Evolutionary conservation across 2,329 filamentous ascomycete species (phyloP).

Genomic region (Ophiostoma australiae): DNA sequence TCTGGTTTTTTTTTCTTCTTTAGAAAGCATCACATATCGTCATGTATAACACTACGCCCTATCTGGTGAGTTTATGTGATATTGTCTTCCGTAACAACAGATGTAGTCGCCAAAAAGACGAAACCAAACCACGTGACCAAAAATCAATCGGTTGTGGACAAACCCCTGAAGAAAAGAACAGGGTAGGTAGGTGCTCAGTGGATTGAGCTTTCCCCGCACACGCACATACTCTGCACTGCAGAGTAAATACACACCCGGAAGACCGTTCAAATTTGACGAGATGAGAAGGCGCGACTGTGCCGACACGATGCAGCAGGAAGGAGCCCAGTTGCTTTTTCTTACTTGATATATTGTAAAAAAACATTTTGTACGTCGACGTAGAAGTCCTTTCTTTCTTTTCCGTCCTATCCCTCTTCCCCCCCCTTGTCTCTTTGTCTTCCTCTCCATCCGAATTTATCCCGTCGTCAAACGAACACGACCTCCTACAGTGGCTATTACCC

Average conservation of each 20-base stretch:
- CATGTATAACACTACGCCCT: not conserved
- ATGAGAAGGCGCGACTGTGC: not conserved
- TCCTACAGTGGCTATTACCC: not conserved
- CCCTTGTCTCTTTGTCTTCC: not conserved
- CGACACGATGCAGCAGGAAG: not conserved
- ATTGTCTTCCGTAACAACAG: not conserved
- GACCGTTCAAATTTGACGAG: not conserved
- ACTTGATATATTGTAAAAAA: no score
- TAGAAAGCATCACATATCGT: no score
- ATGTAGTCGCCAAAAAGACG: not conserved
- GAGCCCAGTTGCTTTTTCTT: not conserved
- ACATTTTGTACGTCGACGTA: not conserved
- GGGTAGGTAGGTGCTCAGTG: not conserved
- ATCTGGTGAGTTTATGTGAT: not conserved
- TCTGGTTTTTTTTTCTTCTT: no score
- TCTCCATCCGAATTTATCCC: not conserved
- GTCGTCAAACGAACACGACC: not conserved
- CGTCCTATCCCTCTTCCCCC: not conserved
- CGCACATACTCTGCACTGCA: not conserved
- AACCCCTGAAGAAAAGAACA: constrained; percentile 2
- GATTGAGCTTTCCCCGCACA: constrained; percentile 21
- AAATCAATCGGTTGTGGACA: not conserved
- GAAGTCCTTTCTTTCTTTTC: not conserved
- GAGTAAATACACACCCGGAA: not conserved
- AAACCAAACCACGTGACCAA: not conserved